Evolutionary conservation across 148 eudicot genomes (phyloP).

Genomic region (Vaccinium vitisidaea): DNA sequence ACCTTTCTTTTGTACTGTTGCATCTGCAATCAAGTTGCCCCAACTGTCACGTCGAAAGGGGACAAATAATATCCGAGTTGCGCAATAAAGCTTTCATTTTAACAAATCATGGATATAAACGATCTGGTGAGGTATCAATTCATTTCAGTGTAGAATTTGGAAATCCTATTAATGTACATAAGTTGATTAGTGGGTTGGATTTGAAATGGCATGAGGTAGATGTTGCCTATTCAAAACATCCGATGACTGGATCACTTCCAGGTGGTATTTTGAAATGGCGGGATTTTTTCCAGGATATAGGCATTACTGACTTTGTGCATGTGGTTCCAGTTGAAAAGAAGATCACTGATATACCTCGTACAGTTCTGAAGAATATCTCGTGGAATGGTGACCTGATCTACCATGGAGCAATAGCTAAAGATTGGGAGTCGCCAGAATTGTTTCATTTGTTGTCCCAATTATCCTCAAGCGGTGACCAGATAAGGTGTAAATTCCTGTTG

Average conservation of each 20-base stretch:
- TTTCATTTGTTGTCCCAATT: conserved; percentile 49
- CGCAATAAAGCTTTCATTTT: conserved; percentile 56
- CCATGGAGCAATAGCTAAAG: conserved; percentile 43
- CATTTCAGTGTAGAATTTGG: conserved; percentile 74
- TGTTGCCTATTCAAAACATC: conserved; percentile 56
- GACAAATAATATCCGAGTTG: conserved; percentile 56
- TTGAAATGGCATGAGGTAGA: conserved; percentile 79
- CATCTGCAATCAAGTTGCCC: conserved; percentile 79
- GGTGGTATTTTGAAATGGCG: conserved; percentile 64
- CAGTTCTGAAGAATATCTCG: conserved; percentile 29
- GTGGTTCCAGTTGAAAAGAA: conserved; percentile 52
- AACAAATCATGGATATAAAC: conserved; percentile 77
- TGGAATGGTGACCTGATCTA: conserved; percentile 38
- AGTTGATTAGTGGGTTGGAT: conserved; percentile 51
- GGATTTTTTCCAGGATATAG: conserved; percentile 70
- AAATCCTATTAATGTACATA: conserved; percentile 54
- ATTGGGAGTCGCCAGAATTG: conserved; percentile 91
- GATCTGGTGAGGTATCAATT: conserved; percentile 55
- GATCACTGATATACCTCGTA: conserved; percentile 44
- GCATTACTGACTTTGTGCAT: conserved; percentile 79
- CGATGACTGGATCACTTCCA: conserved; percentile 47
- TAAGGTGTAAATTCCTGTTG: conserved; percentile 55
- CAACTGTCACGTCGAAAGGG: conserved; percentile 61
- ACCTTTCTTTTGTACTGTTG: conserved; percentile 67
- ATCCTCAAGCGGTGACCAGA: conserved; percentile 42